Evolutionary conservation across 768 basidiomycete genomes (phyloP), one percentile per base, ranked within the genome.

Genomic region (Sporobolomyces roseus): DNA sequence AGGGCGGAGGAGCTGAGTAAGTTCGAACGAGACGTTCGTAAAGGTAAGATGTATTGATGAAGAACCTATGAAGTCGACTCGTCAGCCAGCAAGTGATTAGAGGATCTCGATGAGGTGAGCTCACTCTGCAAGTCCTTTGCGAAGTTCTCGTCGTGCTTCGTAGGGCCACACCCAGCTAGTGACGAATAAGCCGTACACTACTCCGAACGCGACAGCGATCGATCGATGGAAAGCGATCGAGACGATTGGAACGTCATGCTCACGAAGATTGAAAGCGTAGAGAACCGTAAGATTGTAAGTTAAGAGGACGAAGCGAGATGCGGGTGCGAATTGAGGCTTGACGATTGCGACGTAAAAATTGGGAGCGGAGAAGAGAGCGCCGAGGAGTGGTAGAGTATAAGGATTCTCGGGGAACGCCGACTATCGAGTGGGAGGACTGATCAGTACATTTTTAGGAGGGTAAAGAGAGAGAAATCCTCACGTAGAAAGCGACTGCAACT

Each of bases 111-210:
- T n/a, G 43, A 10, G 7, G 19, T 30, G 23, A 14, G 80, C 86
- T 70, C 65, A 94, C 91, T 98, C 93, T 80, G 91, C 88, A 8
- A 98, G 82, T 0, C 86, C 87, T 68, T 86, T 87, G 53, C 87
- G 85, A 6, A 99, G 81, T 78, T 98, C 94, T 46, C 89, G 82
- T 52, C 94, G 81, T 0, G 96, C 96, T 75, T 96, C 93, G 13
- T 89, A 85, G 1, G 96, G 96, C 94, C 93, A 98, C 89, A 93
- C 92, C 70, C 88, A 88, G 53, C 91, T 82, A 7, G 90, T 92
- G 27, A 96, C 86, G 55, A 97, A 79, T 4, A 87, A 84, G 0
- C 93, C 93, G 89, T 90, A 98, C 2, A 93, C 76, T 4, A 93
- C 90, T 12, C 94, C 96, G 10, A 84, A 83, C 1, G 83, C 88